These are phyloP conservation scores for Termitomyces sp. DNA, from an alignment of 768 basidiomycete genomes.

Conservation along the genomic window DNA sequence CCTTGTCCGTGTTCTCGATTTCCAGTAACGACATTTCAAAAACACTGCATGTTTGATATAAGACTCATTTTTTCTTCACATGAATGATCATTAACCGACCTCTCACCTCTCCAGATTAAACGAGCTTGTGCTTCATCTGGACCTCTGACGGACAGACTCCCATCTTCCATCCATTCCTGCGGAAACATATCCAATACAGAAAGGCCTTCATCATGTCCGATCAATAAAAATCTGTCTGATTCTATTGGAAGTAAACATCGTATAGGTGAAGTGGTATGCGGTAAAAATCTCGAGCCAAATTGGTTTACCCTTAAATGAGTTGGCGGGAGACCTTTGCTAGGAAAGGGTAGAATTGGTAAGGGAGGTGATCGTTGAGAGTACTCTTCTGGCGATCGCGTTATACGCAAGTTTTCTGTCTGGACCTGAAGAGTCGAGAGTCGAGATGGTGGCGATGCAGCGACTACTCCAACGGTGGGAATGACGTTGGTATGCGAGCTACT, in stretches of 20 bases:
- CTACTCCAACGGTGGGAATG: slow-evolving; percentile 1
- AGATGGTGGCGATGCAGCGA: slow-evolving; percentile 7
- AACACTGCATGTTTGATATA: slow-evolving; percentile 38
- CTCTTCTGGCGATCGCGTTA: slow-evolving; percentile 16
- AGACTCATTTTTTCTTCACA: neutral
- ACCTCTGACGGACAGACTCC: slow-evolving; percentile 43
- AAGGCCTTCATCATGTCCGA: slow-evolving; percentile 76
- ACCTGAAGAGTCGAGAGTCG: slow-evolving; percentile 24
- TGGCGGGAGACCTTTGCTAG: slow-evolving; percentile 48
- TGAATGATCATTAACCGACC: slow-evolving; percentile 34
- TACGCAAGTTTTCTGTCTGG: slow-evolving; percentile 35
- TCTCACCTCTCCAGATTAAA: slow-evolving; percentile 73
- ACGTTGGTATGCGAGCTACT: slow-evolving; percentile 3
- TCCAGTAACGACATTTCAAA: slow-evolving; percentile 77
- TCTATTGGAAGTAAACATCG: slow-evolving; percentile 68
- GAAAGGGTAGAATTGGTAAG: slow-evolving; percentile 34
- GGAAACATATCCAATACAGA: slow-evolving; percentile 84
- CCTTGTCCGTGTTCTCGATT: slow-evolving; percentile 46
- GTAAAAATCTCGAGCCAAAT: slow-evolving; percentile 83
- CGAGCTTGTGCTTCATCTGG: slow-evolving; percentile 67
- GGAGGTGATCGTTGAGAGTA: slow-evolving; percentile 22
- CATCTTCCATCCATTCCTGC: slow-evolving; percentile 55
- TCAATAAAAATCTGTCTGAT: slow-evolving; percentile 58
- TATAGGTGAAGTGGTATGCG: slow-evolving; percentile 71
- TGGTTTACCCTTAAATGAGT: slow-evolving; percentile 65